phyloP scores from a whole-genome alignment of 2,329 filamentous ascomycete species.

The Alternaria brassicicola region DNA sequence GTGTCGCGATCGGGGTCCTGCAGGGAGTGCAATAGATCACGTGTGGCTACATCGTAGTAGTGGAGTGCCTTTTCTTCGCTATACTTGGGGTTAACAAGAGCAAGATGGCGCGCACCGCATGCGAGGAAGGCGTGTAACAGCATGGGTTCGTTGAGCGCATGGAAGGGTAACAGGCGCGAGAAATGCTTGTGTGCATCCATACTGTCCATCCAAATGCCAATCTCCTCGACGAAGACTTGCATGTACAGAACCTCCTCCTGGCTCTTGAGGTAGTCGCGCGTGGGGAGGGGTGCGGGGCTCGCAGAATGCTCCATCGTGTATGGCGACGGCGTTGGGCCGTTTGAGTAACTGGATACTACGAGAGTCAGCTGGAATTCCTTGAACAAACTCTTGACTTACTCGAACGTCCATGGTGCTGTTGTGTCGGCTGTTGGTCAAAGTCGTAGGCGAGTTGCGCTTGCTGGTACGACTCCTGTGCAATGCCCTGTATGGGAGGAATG shows the following conservation, averaged over 20 bases:
- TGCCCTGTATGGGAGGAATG: slow-evolving; percentile 59
- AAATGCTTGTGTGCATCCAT: slow-evolving; percentile 88
- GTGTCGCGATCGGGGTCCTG: slow-evolving; percentile 86
- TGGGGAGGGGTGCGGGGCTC: slow-evolving; percentile 35
- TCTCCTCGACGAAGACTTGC: slow-evolving; percentile 89
- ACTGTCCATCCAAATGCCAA: slow-evolving; percentile 93
- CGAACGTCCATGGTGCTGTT: slow-evolving; percentile 27
- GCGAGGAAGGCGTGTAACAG: slow-evolving; percentile 86
- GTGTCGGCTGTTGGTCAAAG: slow-evolving; percentile 45
- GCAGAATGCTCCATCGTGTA: slow-evolving; percentile 34
- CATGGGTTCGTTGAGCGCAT: slow-evolving; percentile 83
- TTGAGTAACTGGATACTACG: slow-evolving; percentile 32
- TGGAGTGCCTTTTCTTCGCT: slow-evolving; percentile 77
- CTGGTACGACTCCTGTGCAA: slow-evolving; percentile 55
- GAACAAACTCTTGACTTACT: slow-evolving; percentile 20
- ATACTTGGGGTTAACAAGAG: slow-evolving; percentile 71
- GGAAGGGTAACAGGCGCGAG: slow-evolving; percentile 79
- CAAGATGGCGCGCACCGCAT: slow-evolving; percentile 83
- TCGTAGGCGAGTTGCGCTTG: slow-evolving; percentile 52
- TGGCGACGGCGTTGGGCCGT: slow-evolving; percentile 31
- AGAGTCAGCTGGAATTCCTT: slow-evolving; percentile 11
- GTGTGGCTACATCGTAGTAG: slow-evolving; percentile 87
- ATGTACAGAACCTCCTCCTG: slow-evolving; percentile 85
- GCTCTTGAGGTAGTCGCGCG: slow-evolving; percentile 69
- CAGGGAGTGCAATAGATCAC: slow-evolving; percentile 74